Percentiles rank a stretch among this genome's conserved stretches.
Evolutionary conservation across 1,139 yeast species (phyloP).

Genomic region (Debaryomycetaceae sp.): DNA sequence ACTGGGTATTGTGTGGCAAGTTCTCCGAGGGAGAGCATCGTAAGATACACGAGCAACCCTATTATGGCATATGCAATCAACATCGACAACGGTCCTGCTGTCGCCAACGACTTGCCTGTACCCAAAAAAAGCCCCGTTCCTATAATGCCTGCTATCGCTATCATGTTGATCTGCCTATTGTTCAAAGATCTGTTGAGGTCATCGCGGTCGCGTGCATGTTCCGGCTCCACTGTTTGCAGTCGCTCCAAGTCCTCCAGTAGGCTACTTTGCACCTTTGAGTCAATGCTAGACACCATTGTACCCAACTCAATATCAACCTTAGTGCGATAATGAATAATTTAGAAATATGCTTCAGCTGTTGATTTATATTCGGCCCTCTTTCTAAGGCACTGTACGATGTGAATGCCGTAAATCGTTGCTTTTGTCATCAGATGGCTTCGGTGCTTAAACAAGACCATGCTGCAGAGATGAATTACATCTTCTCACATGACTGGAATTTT

Average conservation of each 20-base stretch:
- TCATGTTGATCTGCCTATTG: constrained; percentile 58
- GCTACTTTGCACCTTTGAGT: background rate
- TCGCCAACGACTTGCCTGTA: constrained; percentile 54
- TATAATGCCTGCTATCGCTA: constrained; percentile 63
- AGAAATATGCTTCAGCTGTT: background rate
- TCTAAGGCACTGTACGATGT: too few species aligned
- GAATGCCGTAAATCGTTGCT: background rate
- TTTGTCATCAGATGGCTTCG: background rate
- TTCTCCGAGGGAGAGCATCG: constrained; percentile 64
- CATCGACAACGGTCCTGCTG: constrained; percentile 65
- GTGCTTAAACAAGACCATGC: background rate
- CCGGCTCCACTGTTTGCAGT: background rate
- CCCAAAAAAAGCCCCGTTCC: constrained; percentile 71
- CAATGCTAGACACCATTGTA: background rate
- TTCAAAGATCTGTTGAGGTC: constrained; percentile 40
- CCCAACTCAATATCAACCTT: background rate
- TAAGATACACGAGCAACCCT: constrained; percentile 55
- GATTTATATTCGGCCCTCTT: background rate
- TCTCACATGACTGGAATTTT: background rate
- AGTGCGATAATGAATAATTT: too few species aligned
- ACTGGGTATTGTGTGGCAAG: constrained; percentile 60
- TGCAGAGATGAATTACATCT: background rate
- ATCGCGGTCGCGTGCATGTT: constrained; percentile 12
- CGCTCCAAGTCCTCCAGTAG: background rate
- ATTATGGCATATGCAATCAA: constrained; percentile 55